Conservation (phyloP, 768 basidiomycete genomes). For the Xerocomus spinulosus region DNA sequence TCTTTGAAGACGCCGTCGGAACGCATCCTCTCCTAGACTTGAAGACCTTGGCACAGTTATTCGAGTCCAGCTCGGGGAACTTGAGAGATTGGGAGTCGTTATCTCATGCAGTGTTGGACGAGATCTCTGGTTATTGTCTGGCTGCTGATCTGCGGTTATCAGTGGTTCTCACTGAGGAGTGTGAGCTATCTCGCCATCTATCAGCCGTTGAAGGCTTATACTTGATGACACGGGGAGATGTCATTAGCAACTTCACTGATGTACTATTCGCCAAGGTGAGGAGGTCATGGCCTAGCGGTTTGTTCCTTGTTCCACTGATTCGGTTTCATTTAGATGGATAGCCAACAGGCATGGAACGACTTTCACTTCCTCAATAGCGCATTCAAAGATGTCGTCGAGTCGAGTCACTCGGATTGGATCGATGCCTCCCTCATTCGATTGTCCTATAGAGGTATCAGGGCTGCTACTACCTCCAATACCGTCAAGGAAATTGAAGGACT, state of each 20-base stretch:
- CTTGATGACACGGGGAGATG: constrained; percentile 75
- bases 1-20: constrained; percentile 13
- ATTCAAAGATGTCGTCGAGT: constrained; percentile 62
- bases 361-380: constrained; percentile 82
- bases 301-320: neutral
- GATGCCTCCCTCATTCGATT: constrained; percentile 67
- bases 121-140: constrained; percentile 53
- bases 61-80: constrained; percentile 27
- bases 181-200: constrained; percentile 60
- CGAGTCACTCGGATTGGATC: constrained; percentile 52
- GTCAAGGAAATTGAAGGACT: constrained; percentile 65
- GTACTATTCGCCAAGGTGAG: constrained; percentile 67
- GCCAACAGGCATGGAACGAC: constrained; percentile 67
- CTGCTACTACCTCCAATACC: constrained; percentile 44
- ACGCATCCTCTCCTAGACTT: constrained; percentile 32
- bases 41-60: constrained; percentile 41
- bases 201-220: constrained; percentile 62
- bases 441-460: constrained; percentile 54
- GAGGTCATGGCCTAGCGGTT: constrained; percentile 5
- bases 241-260: constrained; percentile 69
- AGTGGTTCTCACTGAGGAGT: constrained; percentile 61
- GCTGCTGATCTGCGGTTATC: constrained; percentile 49
- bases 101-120: constrained; percentile 59
- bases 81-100: constrained; percentile 60
- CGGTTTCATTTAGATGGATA: constrained; percentile 56